Evolutionary conservation across 148 eudicot genomes (phyloP).

Genomic region (Polygonum maritimum): DNA sequence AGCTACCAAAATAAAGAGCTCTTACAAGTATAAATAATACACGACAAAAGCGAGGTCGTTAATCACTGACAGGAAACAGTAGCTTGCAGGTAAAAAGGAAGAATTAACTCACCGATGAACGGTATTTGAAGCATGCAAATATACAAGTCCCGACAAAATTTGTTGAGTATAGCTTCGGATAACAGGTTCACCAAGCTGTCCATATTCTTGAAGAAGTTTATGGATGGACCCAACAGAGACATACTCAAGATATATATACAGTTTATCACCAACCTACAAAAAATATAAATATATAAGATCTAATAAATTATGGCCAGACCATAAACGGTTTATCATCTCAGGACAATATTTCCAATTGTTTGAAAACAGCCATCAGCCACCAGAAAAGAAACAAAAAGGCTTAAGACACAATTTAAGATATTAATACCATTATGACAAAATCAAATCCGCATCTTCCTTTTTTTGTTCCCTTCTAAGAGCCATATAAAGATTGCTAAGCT

Average conservation of each 20-base stretch:
- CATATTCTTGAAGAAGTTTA: constrained; percentile 59
- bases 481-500: neutral
- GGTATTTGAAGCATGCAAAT: constrained; percentile 48
- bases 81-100: neutral
- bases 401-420: neutral
- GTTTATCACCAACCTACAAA: constrained; percentile 43
- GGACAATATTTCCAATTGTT: neutral
- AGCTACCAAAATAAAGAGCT: neutral
- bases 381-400: neutral
- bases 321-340: neutral
- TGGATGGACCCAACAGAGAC: constrained; percentile 69
- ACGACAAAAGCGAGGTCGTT: neutral
- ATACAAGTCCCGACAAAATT: constrained; percentile 51
- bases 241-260: constrained; percentile 53
- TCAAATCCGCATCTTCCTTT: neutral
- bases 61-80: neutral
- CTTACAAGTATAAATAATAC: neutral
- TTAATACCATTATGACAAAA: neutral
- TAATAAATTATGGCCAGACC: neutral
- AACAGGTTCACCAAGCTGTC: constrained; percentile 48
- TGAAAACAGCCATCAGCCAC: neutral
- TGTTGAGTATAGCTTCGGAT: constrained; percentile 54
- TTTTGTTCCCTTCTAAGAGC: no score
- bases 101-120: constrained; percentile 42
- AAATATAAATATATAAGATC: neutral